A percentile compares a stretch with the other conserved stretches of the same genome.
These are phyloP conservation scores for Neurospora tetraspora DNA, from an alignment of 495 filamentous ascomycete genomes.

Conservation along the genomic window DNA sequence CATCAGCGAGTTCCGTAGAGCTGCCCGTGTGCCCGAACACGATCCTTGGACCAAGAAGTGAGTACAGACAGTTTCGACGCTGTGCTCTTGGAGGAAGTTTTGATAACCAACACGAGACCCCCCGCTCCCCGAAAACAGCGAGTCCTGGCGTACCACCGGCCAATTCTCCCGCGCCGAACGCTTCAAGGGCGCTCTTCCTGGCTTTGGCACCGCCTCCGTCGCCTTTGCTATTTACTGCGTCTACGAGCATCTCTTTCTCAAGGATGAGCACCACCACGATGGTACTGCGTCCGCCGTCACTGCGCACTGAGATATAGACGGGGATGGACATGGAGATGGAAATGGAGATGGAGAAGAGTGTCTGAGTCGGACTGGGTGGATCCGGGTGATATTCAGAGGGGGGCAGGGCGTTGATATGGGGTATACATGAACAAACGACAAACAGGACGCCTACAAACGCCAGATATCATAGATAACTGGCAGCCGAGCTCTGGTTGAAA, in stretches of 20 bases:
- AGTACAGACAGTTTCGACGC: conserved; percentile 10
- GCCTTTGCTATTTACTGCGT: conserved; percentile 83
- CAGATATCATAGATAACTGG: background rate
- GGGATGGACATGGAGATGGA: conserved; percentile 13
- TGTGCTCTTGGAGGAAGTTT: conserved; percentile 2
- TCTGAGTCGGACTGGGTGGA: background rate
- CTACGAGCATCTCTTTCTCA: conserved; percentile 78
- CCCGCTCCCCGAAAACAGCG: conserved; percentile 42
- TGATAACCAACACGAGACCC: background rate
- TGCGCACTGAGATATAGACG: conserved; percentile 19
- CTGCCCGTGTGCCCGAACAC: conserved; percentile 54
- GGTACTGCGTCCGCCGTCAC: background rate
- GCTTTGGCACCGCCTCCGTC: conserved; percentile 81
- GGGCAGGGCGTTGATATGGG: no score
- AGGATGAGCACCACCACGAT: conserved; percentile 57
- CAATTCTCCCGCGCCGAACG: conserved; percentile 82
- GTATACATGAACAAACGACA: background rate
- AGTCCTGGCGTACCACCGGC: conserved; percentile 87
- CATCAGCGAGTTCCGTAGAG: conserved; percentile 56
- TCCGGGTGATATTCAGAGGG: background rate
- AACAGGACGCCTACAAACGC: background rate
- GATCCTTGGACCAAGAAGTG: conserved; percentile 85
- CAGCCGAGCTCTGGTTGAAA: background rate
- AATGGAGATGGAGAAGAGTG: background rate
- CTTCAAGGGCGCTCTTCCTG: conserved; percentile 76